Evolutionary conservation across 1,139 yeast genomes (phyloP).

Genomic region (Citeromyces hawaiiensis): DNA sequence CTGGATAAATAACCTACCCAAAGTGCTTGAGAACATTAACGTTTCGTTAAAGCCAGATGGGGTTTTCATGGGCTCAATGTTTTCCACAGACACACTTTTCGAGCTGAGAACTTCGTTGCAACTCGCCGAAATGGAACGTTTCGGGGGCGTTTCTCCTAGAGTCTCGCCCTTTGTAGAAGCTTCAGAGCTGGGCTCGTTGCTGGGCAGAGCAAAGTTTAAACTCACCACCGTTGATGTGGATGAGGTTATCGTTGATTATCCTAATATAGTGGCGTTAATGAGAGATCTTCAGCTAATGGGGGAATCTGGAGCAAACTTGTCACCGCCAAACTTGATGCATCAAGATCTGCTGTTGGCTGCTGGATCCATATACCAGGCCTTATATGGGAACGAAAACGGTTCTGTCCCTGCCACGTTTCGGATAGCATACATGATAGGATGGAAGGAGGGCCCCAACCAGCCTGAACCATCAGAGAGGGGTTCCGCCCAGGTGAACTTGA

Average conservation of each 20-base stretch:
- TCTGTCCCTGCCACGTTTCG: slow-evolving; percentile 55
- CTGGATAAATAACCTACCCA: slow-evolving; percentile 79
- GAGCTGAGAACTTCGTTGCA: slow-evolving; percentile 73
- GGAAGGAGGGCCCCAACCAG: slow-evolving; percentile 60
- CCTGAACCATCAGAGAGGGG: slow-evolving; percentile 70
- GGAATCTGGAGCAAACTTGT: slow-evolving; percentile 60
- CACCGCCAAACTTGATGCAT: slow-evolving; percentile 41
- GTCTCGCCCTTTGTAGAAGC: slow-evolving; percentile 74
- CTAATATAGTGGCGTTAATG: slow-evolving; percentile 54
- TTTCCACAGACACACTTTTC: slow-evolving; percentile 75
- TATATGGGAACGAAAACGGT: slow-evolving; percentile 46
- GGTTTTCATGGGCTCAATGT: slow-evolving; percentile 68
- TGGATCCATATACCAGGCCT: slow-evolving; percentile 54
- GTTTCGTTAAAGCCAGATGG: slow-evolving; percentile 70
- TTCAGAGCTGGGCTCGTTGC: slow-evolving; percentile 59
- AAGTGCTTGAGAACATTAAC: slow-evolving; percentile 41
- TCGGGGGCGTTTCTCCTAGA: slow-evolving; percentile 71
- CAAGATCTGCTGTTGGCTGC: slow-evolving; percentile 63
- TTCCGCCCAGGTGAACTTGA: slow-evolving; percentile 50
- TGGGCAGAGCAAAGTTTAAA: slow-evolving; percentile 67
- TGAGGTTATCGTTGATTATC: slow-evolving; percentile 74
- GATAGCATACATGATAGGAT: slow-evolving; percentile 74
- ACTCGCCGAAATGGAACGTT: slow-evolving; percentile 68
- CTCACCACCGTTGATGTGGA: slow-evolving; percentile 78
- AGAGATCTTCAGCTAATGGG: slow-evolving; percentile 76